Conservation (phyloP, 1,284 basidiomycete species). For the Leccinum solheimii region DNA sequence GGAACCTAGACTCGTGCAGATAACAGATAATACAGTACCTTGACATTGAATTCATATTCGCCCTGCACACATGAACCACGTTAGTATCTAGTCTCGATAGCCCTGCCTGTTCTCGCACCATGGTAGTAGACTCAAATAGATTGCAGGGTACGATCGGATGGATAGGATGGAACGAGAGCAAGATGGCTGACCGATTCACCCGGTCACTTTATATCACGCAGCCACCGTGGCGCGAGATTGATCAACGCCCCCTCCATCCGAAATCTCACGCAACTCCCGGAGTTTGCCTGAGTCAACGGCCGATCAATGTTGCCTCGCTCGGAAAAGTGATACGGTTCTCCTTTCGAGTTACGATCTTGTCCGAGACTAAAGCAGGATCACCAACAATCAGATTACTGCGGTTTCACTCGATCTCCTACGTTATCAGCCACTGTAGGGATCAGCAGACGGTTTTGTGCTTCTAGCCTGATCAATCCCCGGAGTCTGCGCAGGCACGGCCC, state of each 20-base stretch:
- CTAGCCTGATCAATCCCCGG: too few species aligned
- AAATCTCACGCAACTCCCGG: slow-evolving; percentile 15
- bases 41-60: slow-evolving; percentile 33
- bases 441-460: neutral
- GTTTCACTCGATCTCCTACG: neutral
- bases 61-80: slow-evolving; percentile 10
- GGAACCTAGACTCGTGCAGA: neutral
- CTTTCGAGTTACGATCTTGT: neutral
- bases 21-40: slow-evolving; percentile 25
- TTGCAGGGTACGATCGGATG: neutral
- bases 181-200: neutral
- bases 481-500: neutral
- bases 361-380: neutral
- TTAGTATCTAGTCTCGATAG: neutral
- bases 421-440: neutral
- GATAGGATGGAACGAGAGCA: neutral
- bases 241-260: neutral
- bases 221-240: neutral
- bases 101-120: slow-evolving; percentile 21
- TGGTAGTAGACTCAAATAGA: slow-evolving; percentile 9
- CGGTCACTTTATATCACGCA: neutral
- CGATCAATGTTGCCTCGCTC: too few species aligned
- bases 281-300: neutral
- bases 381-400: neutral
- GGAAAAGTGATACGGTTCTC: neutral